Evolutionary conservation across 1,284 basidiomycete genomes (phyloP).

Genomic region (Cutaneotrichosporon dermatis): DNA sequence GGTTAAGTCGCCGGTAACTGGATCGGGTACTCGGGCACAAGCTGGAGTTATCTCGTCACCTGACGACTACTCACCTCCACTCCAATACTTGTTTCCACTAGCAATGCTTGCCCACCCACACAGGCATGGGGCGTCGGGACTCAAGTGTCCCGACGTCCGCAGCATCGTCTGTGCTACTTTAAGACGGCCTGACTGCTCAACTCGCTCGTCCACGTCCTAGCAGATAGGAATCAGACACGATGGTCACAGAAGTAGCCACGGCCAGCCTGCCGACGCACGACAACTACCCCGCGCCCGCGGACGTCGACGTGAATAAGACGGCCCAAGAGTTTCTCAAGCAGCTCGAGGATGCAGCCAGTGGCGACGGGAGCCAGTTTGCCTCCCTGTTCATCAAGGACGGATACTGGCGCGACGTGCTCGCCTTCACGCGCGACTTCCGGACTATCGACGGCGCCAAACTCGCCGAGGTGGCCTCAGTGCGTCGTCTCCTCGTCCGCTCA

Average conservation of each 20-base stretch:
- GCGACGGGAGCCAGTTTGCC: slow-evolving; percentile 2
- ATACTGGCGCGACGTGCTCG: slow-evolving; percentile 21
- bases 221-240: not conserved
- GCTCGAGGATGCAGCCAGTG: not conserved
- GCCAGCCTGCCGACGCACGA: slow-evolving; percentile 5
- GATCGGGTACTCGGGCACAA: too few species aligned
- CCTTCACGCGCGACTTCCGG: slow-evolving; percentile 38
- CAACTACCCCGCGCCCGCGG: not conserved
- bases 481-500: not conserved
- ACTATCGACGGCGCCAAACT: slow-evolving; percentile 28
- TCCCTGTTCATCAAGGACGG: slow-evolving; percentile 7
- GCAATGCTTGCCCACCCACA: too few species aligned
- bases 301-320: not conserved
- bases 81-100: too few species aligned
- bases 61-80: too few species aligned
- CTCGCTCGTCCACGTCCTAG: too few species aligned
- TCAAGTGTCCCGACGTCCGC: too few species aligned
- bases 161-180: too few species aligned
- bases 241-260: slow-evolving; percentile 8
- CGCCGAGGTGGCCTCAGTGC: slow-evolving; percentile 29
- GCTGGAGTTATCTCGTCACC: too few species aligned
- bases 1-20: too few species aligned
- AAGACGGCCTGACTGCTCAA: too few species aligned
- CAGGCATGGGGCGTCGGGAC: too few species aligned
- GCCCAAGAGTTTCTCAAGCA: slow-evolving; percentile 4